These are phyloP conservation scores for Paramecium tetraurelia DNA, from an alignment of 73 alveolate genomes.

Conservation along the genomic window DNA sequence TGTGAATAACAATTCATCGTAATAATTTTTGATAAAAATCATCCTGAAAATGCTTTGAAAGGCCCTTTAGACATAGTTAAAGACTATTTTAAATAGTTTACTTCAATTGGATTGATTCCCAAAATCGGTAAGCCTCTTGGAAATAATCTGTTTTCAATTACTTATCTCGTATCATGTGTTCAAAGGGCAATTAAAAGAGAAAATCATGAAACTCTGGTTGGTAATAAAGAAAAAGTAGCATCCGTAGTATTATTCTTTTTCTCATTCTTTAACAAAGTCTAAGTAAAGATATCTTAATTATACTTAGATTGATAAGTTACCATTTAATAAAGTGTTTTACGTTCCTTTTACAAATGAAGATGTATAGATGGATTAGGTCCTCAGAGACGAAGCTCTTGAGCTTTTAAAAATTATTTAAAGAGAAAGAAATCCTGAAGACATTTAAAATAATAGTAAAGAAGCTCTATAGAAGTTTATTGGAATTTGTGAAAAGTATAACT, in stretches of 20 bases:
- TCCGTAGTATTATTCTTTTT: conserved; percentile 1
- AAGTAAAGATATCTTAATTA: background rate
- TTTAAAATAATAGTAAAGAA: background rate
- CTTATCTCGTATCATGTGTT: conserved; percentile 14
- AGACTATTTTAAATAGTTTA: background rate
- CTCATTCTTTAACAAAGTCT: background rate
- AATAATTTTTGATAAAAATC: conserved; percentile 26
- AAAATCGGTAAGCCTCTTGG: background rate
- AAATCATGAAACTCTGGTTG: conserved; percentile 43
- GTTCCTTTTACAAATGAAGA: conserved; percentile 28
- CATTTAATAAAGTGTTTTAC: background rate
- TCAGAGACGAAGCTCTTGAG: background rate
- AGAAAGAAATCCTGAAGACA: conserved; percentile 22
- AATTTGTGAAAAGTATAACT: background rate
- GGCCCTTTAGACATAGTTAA: background rate
- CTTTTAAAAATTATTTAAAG: background rate
- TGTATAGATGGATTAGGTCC: background rate
- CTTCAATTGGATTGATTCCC: background rate
- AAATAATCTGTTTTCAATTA: background rate
- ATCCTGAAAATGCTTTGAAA: conserved; percentile 47
- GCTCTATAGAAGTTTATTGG: background rate
- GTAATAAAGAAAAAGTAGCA: conserved; percentile 38
- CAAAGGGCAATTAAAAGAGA: conserved; percentile 31
- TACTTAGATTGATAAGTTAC: background rate
- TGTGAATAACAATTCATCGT: background rate